These are phyloP conservation scores for Salinomyces thailandicus DNA, from an alignment of 2,329 filamentous ascomycete species.

Conservation along the genomic window DNA sequence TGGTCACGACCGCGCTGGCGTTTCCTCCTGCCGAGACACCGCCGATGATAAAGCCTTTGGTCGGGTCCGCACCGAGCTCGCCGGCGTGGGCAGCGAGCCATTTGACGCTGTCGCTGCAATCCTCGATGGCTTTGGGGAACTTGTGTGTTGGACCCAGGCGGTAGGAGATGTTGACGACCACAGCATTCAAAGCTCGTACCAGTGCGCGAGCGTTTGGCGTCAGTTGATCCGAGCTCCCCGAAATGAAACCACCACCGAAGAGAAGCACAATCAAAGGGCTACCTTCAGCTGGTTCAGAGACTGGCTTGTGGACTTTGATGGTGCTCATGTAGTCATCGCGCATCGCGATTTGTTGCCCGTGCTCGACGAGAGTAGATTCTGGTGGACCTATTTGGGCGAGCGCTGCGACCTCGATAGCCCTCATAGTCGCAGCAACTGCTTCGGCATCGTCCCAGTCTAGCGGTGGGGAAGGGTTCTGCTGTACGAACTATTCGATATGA, in stretches of 20 bases:
- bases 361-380: slow-evolving; percentile 14
- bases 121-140: slow-evolving; percentile 36
- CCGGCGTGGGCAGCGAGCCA: slow-evolving; percentile 34
- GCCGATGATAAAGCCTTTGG: slow-evolving; percentile 40
- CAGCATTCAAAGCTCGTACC: slow-evolving; percentile 26
- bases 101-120: slow-evolving; percentile 37
- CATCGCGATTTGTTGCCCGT: slow-evolving; percentile 29
- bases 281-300: slow-evolving; percentile 5
- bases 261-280: slow-evolving; percentile 19
- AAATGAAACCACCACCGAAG: slow-evolving; percentile 22
- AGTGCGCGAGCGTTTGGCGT: slow-evolving; percentile 18
- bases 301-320: slow-evolving; percentile 25
- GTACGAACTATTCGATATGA: slow-evolving; percentile 3
- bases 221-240: slow-evolving; percentile 18
- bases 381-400: slow-evolving; percentile 10
- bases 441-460: slow-evolving; percentile 5
- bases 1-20: slow-evolving; percentile 30
- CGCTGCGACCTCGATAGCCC: not conserved
- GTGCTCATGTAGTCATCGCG: slow-evolving; percentile 26
- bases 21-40: slow-evolving; percentile 40
- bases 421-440: slow-evolving; percentile 1
- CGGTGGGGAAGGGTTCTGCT: slow-evolving; percentile 5
- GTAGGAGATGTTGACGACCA: slow-evolving; percentile 35
- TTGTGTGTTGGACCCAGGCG: slow-evolving; percentile 38
- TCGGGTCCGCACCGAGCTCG: slow-evolving; percentile 31